Evolutionary conservation across 1,139 yeast species (phyloP), one percentile per base, ranked within the genome.

Genomic region (Hansenula anomala): DNA sequence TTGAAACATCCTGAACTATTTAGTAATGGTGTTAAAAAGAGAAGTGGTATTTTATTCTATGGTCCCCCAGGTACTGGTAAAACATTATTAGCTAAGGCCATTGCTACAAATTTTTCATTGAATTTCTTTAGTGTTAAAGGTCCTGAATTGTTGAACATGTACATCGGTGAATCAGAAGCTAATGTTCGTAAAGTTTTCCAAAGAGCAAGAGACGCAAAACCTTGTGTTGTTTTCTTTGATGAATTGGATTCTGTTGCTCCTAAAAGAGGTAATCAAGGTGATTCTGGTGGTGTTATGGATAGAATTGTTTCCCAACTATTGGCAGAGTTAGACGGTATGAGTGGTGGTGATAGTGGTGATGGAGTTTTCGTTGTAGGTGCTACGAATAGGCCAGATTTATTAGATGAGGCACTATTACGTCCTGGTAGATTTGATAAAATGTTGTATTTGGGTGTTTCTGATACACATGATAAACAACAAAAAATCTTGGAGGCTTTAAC

Each of bases 31-130:
- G 76, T 92, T 56, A 90, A 92, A 60, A 90, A 92, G 59, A 73
- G 97, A 60, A 84, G 95, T 57, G 98, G 98, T 42, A 86, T 92
- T 30, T 65, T 92, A 47, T 89, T 92, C 58, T 92, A 92, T 61
- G 98, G 98, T 0, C 97, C 97, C 0, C 98, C 98, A 0, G 98
- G 98, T 22, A 92, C 97, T 0, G 98, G 98, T 51, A 92, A 92
- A 58, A 92, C 98, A 0, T 69, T 92, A 32, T 69, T 92, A 43
- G 97, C 97, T 11, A 92, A 92, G 59, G 97, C 97, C 0, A 92
- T 92, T 54, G 97, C 97, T 2, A 87, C 97, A 2, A 88, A 90
- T 48, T 92, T 90, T 56, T 85, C 96, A 4, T 71, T 92, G 48
- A 92, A 92, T 58, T 92, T 92, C 61, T 90, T 92, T 63, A 86